Percentiles rank a stretch among this genome's conserved stretches.
Evolutionary conservation across 257 asterid species (phyloP).

Genomic region (Scutellaria minor): DNA sequence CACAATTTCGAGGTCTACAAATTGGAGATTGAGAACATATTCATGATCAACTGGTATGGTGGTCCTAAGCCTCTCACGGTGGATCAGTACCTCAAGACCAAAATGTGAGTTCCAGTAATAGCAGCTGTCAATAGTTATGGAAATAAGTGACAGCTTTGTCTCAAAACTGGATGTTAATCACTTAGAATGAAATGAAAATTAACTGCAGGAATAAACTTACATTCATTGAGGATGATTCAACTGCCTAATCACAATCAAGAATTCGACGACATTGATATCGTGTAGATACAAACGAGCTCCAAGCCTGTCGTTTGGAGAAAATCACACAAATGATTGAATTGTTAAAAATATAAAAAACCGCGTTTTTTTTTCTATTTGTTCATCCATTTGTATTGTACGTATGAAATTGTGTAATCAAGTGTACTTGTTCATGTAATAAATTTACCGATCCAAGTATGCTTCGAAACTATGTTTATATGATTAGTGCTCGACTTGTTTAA

Average conservation of each 20-base stretch:
- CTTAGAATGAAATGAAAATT: conserved; percentile 29
- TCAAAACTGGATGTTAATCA: conserved; percentile 22
- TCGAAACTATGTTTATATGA: not conserved
- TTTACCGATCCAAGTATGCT: conserved; percentile 5
- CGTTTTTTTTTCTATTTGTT: not conserved
- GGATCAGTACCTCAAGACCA: conserved; percentile 68
- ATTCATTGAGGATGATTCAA: conserved; percentile 27
- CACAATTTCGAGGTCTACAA: conserved; percentile 80
- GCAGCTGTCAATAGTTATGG: not conserved
- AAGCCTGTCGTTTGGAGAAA: conserved; percentile 33
- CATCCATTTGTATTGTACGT: conserved; percentile 32
- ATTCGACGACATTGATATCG: conserved; percentile 29
- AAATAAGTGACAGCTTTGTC: conserved; percentile 4
- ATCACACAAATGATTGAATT: conserved; percentile 29
- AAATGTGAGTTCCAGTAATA: conserved; percentile 50
- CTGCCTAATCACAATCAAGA: conserved; percentile 15
- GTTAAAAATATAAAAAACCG: not conserved
- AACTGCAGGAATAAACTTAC: conserved; percentile 35
- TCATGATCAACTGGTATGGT: conserved; percentile 91
- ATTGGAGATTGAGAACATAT: conserved; percentile 70
- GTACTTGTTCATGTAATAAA: conserved; percentile 4
- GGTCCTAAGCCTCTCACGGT: conserved; percentile 94
- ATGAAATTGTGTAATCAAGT: conserved; percentile 25
- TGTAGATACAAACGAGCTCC: conserved; percentile 32
- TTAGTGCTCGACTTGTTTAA: not conserved